Evolutionary conservation across 2,329 filamentous ascomycete genomes (phyloP).

Genomic region (Dactylonectria estremocensis): DNA sequence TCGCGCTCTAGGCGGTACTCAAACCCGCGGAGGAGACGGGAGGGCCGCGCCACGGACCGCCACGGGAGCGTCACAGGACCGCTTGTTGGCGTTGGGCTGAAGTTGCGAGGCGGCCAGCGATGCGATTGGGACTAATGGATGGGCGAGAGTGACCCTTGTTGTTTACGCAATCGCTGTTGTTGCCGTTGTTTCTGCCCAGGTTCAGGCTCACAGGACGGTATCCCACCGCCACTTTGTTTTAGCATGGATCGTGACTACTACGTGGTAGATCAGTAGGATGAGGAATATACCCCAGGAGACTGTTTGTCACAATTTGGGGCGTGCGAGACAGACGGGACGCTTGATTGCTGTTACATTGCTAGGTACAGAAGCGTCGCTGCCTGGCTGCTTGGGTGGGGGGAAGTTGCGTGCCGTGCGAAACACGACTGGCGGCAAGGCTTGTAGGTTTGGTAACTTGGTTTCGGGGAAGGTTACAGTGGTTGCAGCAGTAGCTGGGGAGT

Average conservation of each 20-base stretch:
- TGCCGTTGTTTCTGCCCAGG: neutral
- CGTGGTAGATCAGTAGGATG: neutral
- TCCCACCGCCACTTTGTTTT: constrained; percentile 9
- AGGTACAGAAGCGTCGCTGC: no score
- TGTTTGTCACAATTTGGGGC: neutral
- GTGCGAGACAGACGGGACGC: neutral
- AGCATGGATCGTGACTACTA: neutral
- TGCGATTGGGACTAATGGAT: neutral
- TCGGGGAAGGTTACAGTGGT: constrained; percentile 20
- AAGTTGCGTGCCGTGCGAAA: no score
- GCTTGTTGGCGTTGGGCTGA: constrained; percentile 12
- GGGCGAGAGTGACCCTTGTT: neutral
- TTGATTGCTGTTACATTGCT: neutral
- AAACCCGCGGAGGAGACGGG: constrained; percentile 29
- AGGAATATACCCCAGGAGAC: neutral
- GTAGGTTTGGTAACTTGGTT: no score
- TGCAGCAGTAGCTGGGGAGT: constrained; percentile 5
- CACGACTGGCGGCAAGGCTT: no score
- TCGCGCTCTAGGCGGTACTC: neutral
- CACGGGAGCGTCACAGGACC: constrained; percentile 40
- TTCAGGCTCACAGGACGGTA: neutral
- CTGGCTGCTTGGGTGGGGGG: no score
- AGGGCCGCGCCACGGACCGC: constrained; percentile 45
- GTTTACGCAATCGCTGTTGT: neutral
- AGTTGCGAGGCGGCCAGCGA: neutral